Conservation (phyloP, 2,329 filamentous ascomycete genomes). For the Monosporascus sp. region DNA sequence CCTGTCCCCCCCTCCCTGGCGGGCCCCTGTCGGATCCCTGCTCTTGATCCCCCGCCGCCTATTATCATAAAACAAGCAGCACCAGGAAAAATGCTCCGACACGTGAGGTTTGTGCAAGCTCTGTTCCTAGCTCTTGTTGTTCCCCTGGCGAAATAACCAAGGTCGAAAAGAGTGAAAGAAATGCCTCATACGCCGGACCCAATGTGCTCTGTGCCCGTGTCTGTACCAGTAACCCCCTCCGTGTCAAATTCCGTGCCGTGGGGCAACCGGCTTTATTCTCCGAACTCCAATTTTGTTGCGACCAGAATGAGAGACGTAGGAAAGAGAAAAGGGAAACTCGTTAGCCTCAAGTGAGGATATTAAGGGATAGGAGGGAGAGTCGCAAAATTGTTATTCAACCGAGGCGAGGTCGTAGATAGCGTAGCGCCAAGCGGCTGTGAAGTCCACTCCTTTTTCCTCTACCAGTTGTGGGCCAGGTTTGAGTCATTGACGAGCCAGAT, state of each 20-base stretch:
- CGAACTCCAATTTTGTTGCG: slow-evolving; percentile 23
- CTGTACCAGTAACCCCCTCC: slow-evolving; percentile 4
- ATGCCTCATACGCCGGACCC: slow-evolving; percentile 14
- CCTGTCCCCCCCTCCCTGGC: neutral
- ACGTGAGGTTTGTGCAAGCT: neutral
- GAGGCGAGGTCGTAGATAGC: slow-evolving; percentile 1
- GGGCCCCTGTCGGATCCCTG: neutral
- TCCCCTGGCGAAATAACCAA: neutral
- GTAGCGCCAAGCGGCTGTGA: neutral
- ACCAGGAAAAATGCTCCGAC: neutral
- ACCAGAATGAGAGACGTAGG: slow-evolving; percentile 19
- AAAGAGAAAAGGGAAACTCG: slow-evolving; percentile 9
- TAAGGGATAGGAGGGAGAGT: slow-evolving; percentile 10
- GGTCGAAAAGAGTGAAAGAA: neutral
- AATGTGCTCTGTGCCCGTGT: slow-evolving; percentile 9
- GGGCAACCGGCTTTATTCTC: slow-evolving; percentile 20
- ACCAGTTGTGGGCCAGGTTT: slow-evolving; percentile 23
- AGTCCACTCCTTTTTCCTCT: neutral
- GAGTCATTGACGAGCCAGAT: slow-evolving; percentile 44
- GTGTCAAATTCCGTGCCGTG: slow-evolving; percentile 17
- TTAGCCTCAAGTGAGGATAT: slow-evolving; percentile 10
- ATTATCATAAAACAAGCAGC: neutral
- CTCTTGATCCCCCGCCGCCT: neutral
- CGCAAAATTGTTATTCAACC: neutral
- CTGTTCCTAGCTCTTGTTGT: neutral